Base-by-base conservation (phyloP, 1,139 yeast genomes). In the Diutina pseudorugosa region DNA sequence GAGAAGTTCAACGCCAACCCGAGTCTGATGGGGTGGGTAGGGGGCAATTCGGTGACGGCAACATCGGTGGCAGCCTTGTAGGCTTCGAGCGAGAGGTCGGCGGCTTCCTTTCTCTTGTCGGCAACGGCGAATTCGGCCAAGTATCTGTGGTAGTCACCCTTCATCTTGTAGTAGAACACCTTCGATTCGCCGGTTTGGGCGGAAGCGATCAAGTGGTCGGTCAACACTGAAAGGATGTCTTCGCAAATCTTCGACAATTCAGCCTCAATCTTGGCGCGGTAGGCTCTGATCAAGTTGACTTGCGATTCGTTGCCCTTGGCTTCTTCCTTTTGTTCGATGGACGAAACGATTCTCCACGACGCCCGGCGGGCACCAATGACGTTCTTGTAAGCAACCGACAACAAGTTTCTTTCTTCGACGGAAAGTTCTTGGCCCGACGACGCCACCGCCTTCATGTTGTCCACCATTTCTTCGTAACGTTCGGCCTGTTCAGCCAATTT, bases 301-400 rank as follows among this genome's bases (percentile, higher is more conserved):
- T 93, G 98, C 60, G 82, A 72, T 66, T 84, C 89, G 66, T 90
- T 88, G 67, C 95, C 96, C 76, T 91, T 90, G 63, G 91, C 86
- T 74, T 91, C 98, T 75, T 91, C 98, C 77, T 91, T 91, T 75
- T 91, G 98, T 74, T 91, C 98, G 65, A 91, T 91, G 50, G 97
- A 89, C 51, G 96, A 89, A 55, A 91, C 96, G 69, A 91, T 91
- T 82, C 98, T 85, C 98, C 98, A 93, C 49, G 97, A 89, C 56
- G 98, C 98, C 76, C 98, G 91, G 68, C 98, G 91, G 55, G 98
- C 96, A 65, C 98, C 98, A 73, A 93, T 91, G 56, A 93, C 98
- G 68, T 93, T 93, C 75, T 93, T 93, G 80, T 91, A 93, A 59
- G 98, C 98, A 61, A 93, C 97, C 42, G 97, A 89, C 65, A 93